Evolutionary conservation across 352 stramenopile genomes (phyloP), one percentile per base, ranked within the genome.

Genomic region (Phytopythium helicoides): DNA sequence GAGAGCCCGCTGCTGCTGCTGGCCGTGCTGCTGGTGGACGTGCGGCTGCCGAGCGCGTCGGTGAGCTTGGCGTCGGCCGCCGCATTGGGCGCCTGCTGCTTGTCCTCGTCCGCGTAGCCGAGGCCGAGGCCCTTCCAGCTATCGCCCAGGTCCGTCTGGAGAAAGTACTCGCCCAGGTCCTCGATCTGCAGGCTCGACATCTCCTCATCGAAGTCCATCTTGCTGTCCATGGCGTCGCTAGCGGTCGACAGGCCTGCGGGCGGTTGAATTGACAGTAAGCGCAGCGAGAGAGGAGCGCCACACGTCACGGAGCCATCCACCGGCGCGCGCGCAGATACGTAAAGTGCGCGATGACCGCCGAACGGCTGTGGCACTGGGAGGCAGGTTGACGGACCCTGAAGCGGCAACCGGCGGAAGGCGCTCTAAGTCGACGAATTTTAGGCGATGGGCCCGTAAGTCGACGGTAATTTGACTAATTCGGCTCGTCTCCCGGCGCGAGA

Each of bases 171-270:
- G 57, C 76, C 79, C 46, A 90, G 47, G 47, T 90, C 79, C 50
- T 90, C 79, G 49, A 90, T 90, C 54, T 87, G 79, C 46, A 89
- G 62, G 15, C 69, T 67, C 26, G 68, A 85, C 73, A 89, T 83
- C 49, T 89, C 79, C 25, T 84, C 74, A 38, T 87, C 73, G 54
- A 82, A 82, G 49, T 85, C 73, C 73, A 85, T 85, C 15, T 33
- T 47, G 40, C 40, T 47, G 18, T 47, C 40, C 40, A 47, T 47
- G 19, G 8, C 19, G 6, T 47, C 21, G 19, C 18, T 31, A 10
- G 28, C 28, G 9, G 28, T 9, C 5, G 28, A 33, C 28, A 33
- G 28, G 28, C 28, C 28, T 10, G 28, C 28, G 5, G 5, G 28
- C 5, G 28, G 28, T 33, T 33, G 28, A 33, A 33, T 33, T 33